A percentile compares a stretch with the other conserved stretches of the same genome.
Conservation (phyloP, 2,329 filamentous ascomycete genomes). For the Aspergillus carbonarius region DNA sequence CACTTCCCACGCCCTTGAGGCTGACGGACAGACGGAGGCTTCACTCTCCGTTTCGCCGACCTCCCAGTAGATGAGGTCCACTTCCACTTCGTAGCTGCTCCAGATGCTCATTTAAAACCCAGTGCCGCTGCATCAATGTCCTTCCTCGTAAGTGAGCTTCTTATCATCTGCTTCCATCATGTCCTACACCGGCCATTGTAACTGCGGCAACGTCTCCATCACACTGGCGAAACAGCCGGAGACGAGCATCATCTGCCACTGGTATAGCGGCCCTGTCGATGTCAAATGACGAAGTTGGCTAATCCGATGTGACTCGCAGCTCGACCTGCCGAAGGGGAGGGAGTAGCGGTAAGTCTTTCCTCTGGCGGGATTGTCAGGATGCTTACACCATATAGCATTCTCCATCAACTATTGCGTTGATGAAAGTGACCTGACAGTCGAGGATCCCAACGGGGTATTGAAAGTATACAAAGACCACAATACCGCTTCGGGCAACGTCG, state of each 20-base stretch:
- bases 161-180: slow-evolving; percentile 8
- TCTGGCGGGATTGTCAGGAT: background rate
- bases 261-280: slow-evolving; percentile 10
- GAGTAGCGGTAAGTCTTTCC: slow-evolving; percentile 15
- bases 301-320: slow-evolving; percentile 3
- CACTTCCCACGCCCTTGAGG: no score
- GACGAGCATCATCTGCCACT: slow-evolving; percentile 22
- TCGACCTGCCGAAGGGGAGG: slow-evolving; percentile 22
- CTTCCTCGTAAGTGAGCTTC: background rate
- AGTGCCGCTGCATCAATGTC: background rate
- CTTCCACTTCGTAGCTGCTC: no score
- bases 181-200: slow-evolving; percentile 26
- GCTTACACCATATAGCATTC: slow-evolving; percentile 15
- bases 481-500: slow-evolving; percentile 14
- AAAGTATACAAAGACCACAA: slow-evolving; percentile 20
- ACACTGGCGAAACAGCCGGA: slow-evolving; percentile 20
- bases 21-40: no score
- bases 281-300: background rate
- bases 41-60: no score
- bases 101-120: no score
- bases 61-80: no score
- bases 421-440: slow-evolving; percentile 18
- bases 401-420: slow-evolving; percentile 26
- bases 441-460: slow-evolving; percentile 13
- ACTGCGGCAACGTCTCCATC: slow-evolving; percentile 23